Base-by-base conservation (phyloP, 1,139 yeast genomes). In the Scheffersomyces lignicola region DNA sequence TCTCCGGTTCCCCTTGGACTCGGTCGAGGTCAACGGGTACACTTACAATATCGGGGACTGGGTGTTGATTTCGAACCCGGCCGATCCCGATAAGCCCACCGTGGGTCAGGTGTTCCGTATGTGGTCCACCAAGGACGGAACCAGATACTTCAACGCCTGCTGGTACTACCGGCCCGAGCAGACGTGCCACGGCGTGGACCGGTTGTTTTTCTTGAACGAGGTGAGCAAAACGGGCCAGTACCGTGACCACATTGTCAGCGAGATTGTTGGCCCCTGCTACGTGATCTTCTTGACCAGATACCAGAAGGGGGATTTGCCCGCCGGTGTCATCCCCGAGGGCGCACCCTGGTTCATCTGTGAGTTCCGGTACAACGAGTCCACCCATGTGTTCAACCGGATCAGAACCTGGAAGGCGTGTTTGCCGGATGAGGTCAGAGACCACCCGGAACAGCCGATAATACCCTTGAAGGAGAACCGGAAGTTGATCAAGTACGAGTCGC, bases 141-240 rank as follows among this genome's bases (percentile, higher is more conserved):
- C 85, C 44, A 75, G 83, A 42, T 90, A 92, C 78, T 76, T 92
- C 54, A 92, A 92, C 53, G 96, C 88, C 25, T 92, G 98, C 66
- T 92, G 98, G 98, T 92, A 90, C 62, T 85, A 87, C 53, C 80
- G 97, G 42, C 96, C 98, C 0, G 97, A 92, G 58, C 97, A 94
- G 69, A 92, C 98, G 0, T 95, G 94, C 32, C 98, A 92, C 60
- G 78, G 94, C 47, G 84, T 74, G 36, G 97, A 92, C 60, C 73
- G 96, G 54, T 66, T 89, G 39, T 92, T 94, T 57, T 87, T 85
- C 59, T 88, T 83, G 49, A 89, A 92, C 54, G 98, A 92, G 62
- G 97, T 92, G 22, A 88, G 94, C 59, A 92, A 92, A 60, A 85
- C 97, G 1, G 97, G 97, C 31, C 97, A 90, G 63, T 92, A 92